phyloP scores from a whole-genome alignment of 805 yeast species.

The Candida khao-thaluensis region DNA sequence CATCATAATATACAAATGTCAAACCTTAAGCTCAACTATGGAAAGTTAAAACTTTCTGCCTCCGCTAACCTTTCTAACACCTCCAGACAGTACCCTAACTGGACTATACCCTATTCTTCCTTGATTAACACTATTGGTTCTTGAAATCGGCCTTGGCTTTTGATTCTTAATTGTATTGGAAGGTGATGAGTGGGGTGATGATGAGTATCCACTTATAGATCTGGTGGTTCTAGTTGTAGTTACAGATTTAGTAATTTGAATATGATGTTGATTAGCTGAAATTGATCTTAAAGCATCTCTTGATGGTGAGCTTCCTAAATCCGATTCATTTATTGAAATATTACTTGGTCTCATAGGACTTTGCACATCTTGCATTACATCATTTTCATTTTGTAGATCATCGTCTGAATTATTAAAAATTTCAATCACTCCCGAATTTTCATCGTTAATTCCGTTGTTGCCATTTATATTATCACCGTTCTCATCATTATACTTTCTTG shows the following conservation, averaged over 20 bases:
- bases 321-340: conserved; percentile 7
- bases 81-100: conserved; percentile 22
- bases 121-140: conserved; percentile 20
- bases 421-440: conserved; percentile 30
- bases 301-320: conserved; percentile 18
- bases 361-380: conserved; percentile 17
- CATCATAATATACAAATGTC: conserved; percentile 4
- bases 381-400: conserved; percentile 11
- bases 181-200: conserved; percentile 17
- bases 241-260: conserved; percentile 24
- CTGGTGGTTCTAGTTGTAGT: conserved; percentile 15
- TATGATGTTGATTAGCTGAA: conserved; percentile 28
- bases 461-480: conserved; percentile 11
- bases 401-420: conserved; percentile 47
- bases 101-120: conserved; percentile 15
- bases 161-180: conserved; percentile 15
- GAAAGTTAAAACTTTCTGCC: conserved; percentile 15
- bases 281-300: conserved; percentile 43
- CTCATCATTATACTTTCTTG: conserved; percentile 61
- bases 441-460: conserved; percentile 26
- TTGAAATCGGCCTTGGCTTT: conserved; percentile 18
- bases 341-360: conserved; percentile 11
- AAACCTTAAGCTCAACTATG: no score
- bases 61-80: conserved; percentile 27
- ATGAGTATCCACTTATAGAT: conserved; percentile 15